Conservation (phyloP, 140 eudicot species). For the Ambrosia hybrid region DNA sequence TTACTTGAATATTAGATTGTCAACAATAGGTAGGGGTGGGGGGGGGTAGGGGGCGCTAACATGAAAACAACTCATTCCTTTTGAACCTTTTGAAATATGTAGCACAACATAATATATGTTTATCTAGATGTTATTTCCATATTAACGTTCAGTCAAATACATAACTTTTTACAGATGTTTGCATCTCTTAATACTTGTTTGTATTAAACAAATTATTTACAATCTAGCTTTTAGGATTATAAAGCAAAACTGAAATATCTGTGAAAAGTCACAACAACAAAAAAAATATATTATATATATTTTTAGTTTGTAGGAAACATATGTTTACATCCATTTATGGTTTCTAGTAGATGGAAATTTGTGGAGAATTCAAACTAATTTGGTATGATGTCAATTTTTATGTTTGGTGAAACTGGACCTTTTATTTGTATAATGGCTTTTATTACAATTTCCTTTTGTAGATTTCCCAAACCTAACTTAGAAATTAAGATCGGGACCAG, state of each 20-base stretch:
- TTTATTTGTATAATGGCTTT: slow-evolving; percentile 4
- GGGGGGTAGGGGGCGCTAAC: neutral
- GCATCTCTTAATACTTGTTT: neutral
- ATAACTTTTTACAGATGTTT: neutral
- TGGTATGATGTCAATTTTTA: slow-evolving; percentile 1
- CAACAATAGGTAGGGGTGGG: slow-evolving; percentile 13
- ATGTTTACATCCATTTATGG: neutral
- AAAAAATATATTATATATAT: neutral
- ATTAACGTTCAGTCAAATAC: neutral
- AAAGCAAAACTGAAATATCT: neutral
- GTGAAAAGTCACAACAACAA: neutral
- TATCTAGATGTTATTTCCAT: neutral
- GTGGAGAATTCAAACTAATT: slow-evolving; percentile 1
- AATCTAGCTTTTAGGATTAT: neutral
- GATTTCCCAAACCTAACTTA: slow-evolving; percentile 2
- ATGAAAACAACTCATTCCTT: slow-evolving; percentile 2
- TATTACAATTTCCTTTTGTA: neutral
- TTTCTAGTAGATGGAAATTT: slow-evolving; percentile 2
- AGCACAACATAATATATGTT: slow-evolving; percentile 1
- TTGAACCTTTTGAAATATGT: slow-evolving; percentile 5
- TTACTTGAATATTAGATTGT: slow-evolving; percentile 2
- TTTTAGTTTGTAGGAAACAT: neutral
- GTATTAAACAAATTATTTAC: neutral
- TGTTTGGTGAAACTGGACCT: slow-evolving; percentile 15
- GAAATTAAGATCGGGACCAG: neutral